Percentiles rank a stretch among this genome's conserved stretches.
Evolutionary conservation across 1,284 basidiomycete species (phyloP).

Genomic region (Cryptococcus sp.): DNA sequence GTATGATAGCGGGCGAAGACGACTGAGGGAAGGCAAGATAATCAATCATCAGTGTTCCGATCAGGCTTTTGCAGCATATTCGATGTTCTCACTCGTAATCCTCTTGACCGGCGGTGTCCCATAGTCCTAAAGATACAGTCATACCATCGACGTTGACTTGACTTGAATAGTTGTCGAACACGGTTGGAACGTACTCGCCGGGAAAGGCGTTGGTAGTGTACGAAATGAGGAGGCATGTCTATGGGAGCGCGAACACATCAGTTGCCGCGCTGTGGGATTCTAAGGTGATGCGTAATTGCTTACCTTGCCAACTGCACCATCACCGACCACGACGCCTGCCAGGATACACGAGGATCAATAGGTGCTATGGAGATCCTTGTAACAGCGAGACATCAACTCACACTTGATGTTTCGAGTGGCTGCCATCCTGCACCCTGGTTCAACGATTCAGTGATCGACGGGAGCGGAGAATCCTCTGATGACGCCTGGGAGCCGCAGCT

Average conservation of each 20-base stretch:
- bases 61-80: too few species aligned
- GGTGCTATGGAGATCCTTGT: too few species aligned
- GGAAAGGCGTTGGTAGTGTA: slow-evolving; percentile 87
- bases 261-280: background rate
- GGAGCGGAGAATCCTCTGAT: too few species aligned
- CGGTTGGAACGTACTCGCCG: slow-evolving; percentile 97
- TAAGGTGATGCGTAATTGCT: slow-evolving; percentile 35
- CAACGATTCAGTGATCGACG: too few species aligned
- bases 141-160: slow-evolving; percentile 98
- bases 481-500: too few species aligned
- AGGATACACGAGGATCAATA: too few species aligned
- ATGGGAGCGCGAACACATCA: slow-evolving; percentile 3
- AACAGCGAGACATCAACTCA: slow-evolving; percentile 11
- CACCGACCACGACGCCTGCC: slow-evolving; percentile 85
- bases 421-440: slow-evolving; percentile 17
- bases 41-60: background rate
- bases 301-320: slow-evolving; percentile 99
- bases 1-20: slow-evolving; percentile 95
- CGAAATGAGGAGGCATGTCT: slow-evolving; percentile 96
- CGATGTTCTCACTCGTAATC: slow-evolving; percentile 61
- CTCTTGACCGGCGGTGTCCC: slow-evolving; percentile 99
- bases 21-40: slow-evolving; percentile 59
- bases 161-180: slow-evolving; percentile 53
- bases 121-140: slow-evolving; percentile 94
- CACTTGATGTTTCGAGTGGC: slow-evolving; percentile 41